Base-by-base conservation (phyloP, 1,284 basidiomycete genomes). In the Austropuccinia psidii region DNA sequence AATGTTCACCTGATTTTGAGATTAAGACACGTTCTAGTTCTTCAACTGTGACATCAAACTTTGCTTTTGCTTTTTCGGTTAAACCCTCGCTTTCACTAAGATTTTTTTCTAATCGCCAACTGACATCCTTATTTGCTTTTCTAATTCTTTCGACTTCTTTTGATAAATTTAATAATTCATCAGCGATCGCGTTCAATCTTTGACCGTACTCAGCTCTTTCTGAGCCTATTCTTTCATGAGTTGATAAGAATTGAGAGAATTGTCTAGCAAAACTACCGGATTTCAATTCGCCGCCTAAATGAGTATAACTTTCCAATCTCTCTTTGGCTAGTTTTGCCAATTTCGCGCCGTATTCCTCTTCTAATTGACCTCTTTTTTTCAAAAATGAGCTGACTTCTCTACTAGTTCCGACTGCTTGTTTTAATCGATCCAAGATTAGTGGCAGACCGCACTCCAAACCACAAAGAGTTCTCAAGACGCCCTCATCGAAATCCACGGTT, bases 1-100 rank as follows among this genome's bases (percentile, higher is more conserved):
- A 87, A 88, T 95, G 92, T 77, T 90, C 90, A 74, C 90, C 82
- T 94, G 80, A 95, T 91, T 82, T 98, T 98, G 80, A 93, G 87
- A 7, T 98, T 1, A 98, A 82, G n/a, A 98, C 84, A 17, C 94
- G 87, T 81, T 97, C 96, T 33, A 98, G 83, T 79, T 98, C 96
- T 81, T 98, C 96, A 0, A 91, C 93, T 0, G 91, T 90, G 1
- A 88, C 81, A 77, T 98, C 95, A 75, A 98, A 87, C 0, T 93
- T 87, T 62, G 83, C 82, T 80, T 94, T 93, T 79, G 88, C 88
- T 83, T 96, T 98, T 75, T 98, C 96, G 74, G 91, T 93, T 52
- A 86, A 81, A 6, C 84, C 80, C 80, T 98, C 93, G n/a, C 92
- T 90, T 75, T 98, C 95, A 78, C 90, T 88, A 39, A 98, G 83